Percentiles rank a stretch among this genome's conserved stretches.
Conservation (phyloP, 2,329 filamentous ascomycete species). For the Exophiala sp. region DNA sequence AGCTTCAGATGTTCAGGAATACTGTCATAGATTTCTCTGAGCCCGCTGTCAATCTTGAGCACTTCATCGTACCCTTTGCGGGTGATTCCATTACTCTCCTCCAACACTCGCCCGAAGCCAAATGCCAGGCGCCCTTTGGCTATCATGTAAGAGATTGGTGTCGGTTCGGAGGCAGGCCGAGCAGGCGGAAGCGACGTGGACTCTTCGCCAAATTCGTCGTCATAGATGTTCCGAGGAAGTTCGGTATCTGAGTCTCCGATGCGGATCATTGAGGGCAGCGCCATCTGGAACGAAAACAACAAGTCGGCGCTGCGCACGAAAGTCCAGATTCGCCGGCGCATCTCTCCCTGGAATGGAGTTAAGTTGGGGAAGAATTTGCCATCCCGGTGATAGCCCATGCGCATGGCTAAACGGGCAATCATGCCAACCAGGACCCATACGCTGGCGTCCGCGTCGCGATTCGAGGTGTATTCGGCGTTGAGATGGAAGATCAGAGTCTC, state of each 20-base stretch:
- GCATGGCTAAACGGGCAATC: conserved; percentile 57
- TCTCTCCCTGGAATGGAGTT: conserved; percentile 56
- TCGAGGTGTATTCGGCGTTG: conserved; percentile 55
- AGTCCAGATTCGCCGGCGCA: conserved; percentile 46
- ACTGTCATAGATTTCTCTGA: conserved; percentile 54
- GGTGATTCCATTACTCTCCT: conserved; percentile 38
- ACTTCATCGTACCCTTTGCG: conserved; percentile 54
- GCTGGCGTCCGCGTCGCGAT: conserved; percentile 54
- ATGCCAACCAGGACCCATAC: conserved; percentile 56
- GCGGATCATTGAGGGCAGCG: conserved; percentile 61
- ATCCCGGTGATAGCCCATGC: conserved; percentile 61
- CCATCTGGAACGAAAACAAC: conserved; percentile 61
- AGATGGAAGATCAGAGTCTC: conserved; percentile 59
- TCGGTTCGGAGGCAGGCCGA: conserved; percentile 55
- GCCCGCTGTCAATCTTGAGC: conserved; percentile 54
- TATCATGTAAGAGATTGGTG: conserved; percentile 48
- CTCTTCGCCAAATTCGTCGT: conserved; percentile 59
- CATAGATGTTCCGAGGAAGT: conserved; percentile 56
- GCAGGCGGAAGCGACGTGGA: conserved; percentile 50
- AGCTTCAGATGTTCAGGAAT: conserved; percentile 76
- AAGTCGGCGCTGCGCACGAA: conserved; percentile 55
- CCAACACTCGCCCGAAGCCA: conserved; percentile 42
- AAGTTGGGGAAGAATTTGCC: conserved; percentile 55
- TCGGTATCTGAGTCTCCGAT: conserved; percentile 58
- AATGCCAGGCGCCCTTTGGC: conserved; percentile 40